These are phyloP conservation scores for Gaeumannomyces tritici DNA, from an alignment of 2,329 filamentous ascomycete species.

Conservation along the genomic window DNA sequence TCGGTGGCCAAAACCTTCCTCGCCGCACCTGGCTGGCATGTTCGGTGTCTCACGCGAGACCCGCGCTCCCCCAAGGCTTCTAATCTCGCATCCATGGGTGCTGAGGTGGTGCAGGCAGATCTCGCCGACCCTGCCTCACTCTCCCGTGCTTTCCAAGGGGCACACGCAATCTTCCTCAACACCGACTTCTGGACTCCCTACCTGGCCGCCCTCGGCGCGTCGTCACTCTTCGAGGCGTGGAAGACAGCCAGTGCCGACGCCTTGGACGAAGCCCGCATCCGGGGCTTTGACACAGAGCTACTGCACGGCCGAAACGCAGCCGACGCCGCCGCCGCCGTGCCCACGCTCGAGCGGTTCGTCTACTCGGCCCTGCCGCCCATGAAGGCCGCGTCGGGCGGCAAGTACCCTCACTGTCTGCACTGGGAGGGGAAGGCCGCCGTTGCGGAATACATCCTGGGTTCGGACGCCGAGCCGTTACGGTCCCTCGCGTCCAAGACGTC, in stretches of 20 bases:
- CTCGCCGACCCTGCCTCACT: conserved; percentile 13
- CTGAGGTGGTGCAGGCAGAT: conserved; percentile 16
- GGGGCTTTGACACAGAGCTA: conserved; percentile 12
- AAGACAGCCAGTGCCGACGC: background rate
- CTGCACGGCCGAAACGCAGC: conserved; percentile 17
- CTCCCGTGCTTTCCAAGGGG: conserved; percentile 11
- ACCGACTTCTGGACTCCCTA: conserved; percentile 14
- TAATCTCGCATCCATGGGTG: conserved; percentile 11
- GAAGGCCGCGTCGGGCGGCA: conserved; percentile 11
- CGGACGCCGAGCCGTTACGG: conserved; percentile 9
- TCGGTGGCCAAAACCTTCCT: conserved; percentile 9
- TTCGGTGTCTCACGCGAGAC: conserved; percentile 9
- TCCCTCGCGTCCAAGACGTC: conserved; percentile 19
- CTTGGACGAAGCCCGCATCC: background rate
- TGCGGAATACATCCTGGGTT: conserved; percentile 17
- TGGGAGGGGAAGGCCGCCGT: conserved; percentile 19
- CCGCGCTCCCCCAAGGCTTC: conserved; percentile 5
- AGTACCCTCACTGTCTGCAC: conserved; percentile 16
- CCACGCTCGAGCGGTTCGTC: conserved; percentile 17
- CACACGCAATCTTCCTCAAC: conserved; percentile 16
- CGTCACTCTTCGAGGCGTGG: background rate
- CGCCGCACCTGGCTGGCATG: conserved; percentile 7
- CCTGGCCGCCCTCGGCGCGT: background rate
- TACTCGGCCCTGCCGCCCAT: conserved; percentile 14
- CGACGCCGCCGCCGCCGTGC: conserved; percentile 14